phyloP scores from a whole-genome alignment of 2,329 filamentous ascomycete genomes.

The Camptophora hylomeconis region DNA sequence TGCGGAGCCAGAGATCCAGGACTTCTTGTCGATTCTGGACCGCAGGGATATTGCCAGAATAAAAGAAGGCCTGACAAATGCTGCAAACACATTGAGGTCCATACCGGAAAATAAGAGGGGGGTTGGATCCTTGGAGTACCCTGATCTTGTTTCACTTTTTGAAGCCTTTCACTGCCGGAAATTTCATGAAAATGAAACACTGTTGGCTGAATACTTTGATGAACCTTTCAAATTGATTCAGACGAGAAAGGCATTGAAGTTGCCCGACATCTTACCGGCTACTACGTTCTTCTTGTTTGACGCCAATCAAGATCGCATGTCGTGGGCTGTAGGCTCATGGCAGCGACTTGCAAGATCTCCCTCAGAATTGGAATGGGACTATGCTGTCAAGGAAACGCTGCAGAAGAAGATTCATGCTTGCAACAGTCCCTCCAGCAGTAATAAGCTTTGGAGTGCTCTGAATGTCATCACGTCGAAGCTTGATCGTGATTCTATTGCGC shows the following conservation, averaged over 20 bases:
- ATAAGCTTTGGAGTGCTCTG: conserved; percentile 68
- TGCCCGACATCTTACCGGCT: conserved; percentile 64
- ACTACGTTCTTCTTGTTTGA: conserved; percentile 79
- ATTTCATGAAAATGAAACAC: conserved; percentile 49
- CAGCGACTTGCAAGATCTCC: conserved; percentile 51
- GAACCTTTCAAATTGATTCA: conserved; percentile 71
- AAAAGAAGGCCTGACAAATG: conserved; percentile 44
- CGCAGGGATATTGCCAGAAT: conserved; percentile 50
- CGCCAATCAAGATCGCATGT: conserved; percentile 46
- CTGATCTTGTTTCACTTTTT: conserved; percentile 68
- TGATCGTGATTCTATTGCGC: conserved; percentile 59
- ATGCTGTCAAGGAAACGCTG: conserved; percentile 67
- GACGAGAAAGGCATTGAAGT: conserved; percentile 62
- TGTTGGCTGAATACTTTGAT: conserved; percentile 54
- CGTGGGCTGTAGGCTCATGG: conserved; percentile 60
- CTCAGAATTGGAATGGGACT: conserved; percentile 66
- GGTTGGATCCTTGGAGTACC: conserved; percentile 37
- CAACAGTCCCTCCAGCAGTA: conserved; percentile 43
- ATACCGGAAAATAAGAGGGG: conserved; percentile 38
- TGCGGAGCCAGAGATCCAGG: conserved; percentile 33
- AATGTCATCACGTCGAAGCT: conserved; percentile 61
- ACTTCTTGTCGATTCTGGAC: conserved; percentile 45
- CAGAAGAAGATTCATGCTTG: conserved; percentile 52
- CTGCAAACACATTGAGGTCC: conserved; percentile 39
- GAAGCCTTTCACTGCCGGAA: conserved; percentile 76